These are phyloP conservation scores for Lactarius hatsudake DNA, from an alignment of 768 basidiomycete species.

Conservation along the genomic window DNA sequence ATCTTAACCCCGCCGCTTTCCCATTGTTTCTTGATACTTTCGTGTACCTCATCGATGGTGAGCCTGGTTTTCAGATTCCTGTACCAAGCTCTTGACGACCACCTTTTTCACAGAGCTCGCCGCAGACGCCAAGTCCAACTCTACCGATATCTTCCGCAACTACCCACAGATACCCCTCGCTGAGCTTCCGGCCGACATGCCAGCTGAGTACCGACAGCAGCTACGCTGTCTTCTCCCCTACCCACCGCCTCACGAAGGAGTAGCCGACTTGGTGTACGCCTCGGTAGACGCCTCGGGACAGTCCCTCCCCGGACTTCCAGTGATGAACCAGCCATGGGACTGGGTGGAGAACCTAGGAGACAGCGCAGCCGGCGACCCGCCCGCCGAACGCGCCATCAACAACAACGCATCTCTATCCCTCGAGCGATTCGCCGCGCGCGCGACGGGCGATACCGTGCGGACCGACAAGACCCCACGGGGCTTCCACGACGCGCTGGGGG, in stretches of 20 bases:
- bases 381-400: constrained; percentile 42
- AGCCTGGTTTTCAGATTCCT: constrained; percentile 25
- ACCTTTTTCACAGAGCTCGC: constrained; percentile 53
- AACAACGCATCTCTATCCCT: constrained; percentile 72
- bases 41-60: constrained; percentile 72
- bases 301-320: constrained; percentile 47
- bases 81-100: neutral
- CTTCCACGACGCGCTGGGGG: constrained; percentile 62
- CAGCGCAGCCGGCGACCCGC: constrained; percentile 40
- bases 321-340: constrained; percentile 81
- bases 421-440: constrained; percentile 62
- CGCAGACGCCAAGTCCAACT: constrained; percentile 49
- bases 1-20: constrained; percentile 56
- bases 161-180: constrained; percentile 53
- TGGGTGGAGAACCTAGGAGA: constrained; percentile 81
- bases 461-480: constrained; percentile 37
- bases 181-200: constrained; percentile 54
- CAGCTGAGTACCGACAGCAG: constrained; percentile 55
- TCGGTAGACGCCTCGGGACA: constrained; percentile 55
- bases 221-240: constrained; percentile 58
- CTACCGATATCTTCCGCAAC: constrained; percentile 61
- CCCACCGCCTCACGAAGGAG: constrained; percentile 47
- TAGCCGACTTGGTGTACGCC: constrained; percentile 57
- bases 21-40: constrained; percentile 71
- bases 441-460: constrained; percentile 53